Conservation (phyloP, 371 early-diverging fungal genomes). For the Saksenaea oblongispora region DNA sequence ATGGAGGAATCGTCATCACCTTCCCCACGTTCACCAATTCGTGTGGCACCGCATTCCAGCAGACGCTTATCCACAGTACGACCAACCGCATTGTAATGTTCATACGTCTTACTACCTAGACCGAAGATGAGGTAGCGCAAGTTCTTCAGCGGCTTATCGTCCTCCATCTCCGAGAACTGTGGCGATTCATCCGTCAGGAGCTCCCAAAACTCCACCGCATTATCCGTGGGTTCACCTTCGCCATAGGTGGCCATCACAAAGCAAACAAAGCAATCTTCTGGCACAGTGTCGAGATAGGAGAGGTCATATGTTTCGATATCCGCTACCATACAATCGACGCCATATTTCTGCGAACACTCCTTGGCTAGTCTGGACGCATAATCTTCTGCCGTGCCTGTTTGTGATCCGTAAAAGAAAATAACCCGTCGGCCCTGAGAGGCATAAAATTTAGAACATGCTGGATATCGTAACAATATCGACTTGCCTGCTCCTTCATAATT, state of each 20-base stretch:
- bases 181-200: slow-evolving; percentile 68
- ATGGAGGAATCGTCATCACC: slow-evolving; percentile 96
- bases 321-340: slow-evolving; percentile 75
- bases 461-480: slow-evolving; percentile 2
- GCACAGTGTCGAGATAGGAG: slow-evolving; percentile 69
- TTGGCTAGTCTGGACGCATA: slow-evolving; percentile 86
- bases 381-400: slow-evolving; percentile 97
- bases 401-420: slow-evolving; percentile 91
- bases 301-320: slow-evolving; percentile 91
- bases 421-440: slow-evolving; percentile 60
- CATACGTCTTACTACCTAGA: slow-evolving; percentile 98
- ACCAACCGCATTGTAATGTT: slow-evolving; percentile 88
- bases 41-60: slow-evolving; percentile 68
- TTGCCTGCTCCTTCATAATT: slow-evolving; percentile 64
- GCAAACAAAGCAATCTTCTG: slow-evolving; percentile 65
- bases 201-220: slow-evolving; percentile 86
- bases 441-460: not conserved
- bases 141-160: slow-evolving; percentile 58
- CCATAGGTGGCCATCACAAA: slow-evolving; percentile 92
- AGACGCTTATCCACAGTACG: slow-evolving; percentile 70
- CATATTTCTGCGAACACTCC: slow-evolving; percentile 76
- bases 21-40: slow-evolving; percentile 86
- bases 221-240: slow-evolving; percentile 93
- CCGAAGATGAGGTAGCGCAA: slow-evolving; percentile 86
- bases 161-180: slow-evolving; percentile 63